Percentiles rank a stretch among this genome's conserved stretches.
phyloP scores from a whole-genome alignment of 148 eudicot species.

The Vaccinium myrtillus region DNA sequence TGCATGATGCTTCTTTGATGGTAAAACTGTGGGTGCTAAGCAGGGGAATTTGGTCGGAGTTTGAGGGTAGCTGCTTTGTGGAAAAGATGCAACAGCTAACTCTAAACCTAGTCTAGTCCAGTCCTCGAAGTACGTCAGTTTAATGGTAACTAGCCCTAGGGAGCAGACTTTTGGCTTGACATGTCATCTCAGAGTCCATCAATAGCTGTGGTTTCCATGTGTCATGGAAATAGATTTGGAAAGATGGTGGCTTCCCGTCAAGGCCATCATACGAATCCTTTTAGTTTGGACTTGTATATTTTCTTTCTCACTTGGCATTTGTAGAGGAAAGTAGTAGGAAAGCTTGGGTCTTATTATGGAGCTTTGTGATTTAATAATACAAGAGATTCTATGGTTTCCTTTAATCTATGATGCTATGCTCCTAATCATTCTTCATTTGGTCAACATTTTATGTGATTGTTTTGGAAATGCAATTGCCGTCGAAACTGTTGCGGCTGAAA shows the following conservation, averaged over 20 bases:
- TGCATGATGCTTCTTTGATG: background rate
- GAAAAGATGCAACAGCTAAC: background rate
- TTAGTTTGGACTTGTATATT: background rate
- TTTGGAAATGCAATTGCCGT: background rate
- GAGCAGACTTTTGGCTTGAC: background rate
- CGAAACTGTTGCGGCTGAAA: background rate
- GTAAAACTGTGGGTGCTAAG: background rate
- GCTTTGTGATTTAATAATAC: background rate
- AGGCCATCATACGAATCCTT: background rate
- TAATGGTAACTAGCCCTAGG: background rate
- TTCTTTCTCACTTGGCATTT: background rate
- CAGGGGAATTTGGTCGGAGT: background rate
- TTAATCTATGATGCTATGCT: background rate
- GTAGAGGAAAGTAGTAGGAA: background rate
- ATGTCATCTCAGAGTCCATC: background rate
- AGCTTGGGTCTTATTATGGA: background rate
- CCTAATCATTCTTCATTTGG: background rate
- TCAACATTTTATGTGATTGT: background rate
- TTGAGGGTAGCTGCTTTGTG: constrained; percentile 1
- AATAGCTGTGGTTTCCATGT: background rate
- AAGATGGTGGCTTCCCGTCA: background rate
- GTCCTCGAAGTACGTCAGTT: background rate
- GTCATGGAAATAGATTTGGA: background rate
- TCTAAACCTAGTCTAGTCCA: background rate
- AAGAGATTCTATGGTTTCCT: background rate